A percentile compares a stretch with the other conserved stretches of the same genome.
phyloP scores from a whole-genome alignment of 2,329 filamentous ascomycete species.

The Calonectria fujianensis region DNA sequence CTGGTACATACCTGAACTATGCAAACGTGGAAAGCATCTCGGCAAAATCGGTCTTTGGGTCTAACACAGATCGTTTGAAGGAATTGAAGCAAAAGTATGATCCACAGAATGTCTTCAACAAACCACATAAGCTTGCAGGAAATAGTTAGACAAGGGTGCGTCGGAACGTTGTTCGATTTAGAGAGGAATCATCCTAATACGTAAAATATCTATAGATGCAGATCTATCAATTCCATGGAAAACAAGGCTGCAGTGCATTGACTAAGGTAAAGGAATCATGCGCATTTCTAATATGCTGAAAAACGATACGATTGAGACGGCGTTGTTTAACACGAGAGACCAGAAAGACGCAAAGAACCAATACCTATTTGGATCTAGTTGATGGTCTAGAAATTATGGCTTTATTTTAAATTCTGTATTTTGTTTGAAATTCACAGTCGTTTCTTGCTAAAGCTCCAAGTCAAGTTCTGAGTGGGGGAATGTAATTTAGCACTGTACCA shows the following conservation, averaged over 20 bases:
- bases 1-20: slow-evolving; percentile 36
- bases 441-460: background rate
- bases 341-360: background rate
- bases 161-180: background rate
- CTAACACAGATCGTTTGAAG: slow-evolving; percentile 22
- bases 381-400: background rate
- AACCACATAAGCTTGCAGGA: slow-evolving; percentile 29
- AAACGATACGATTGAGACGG: background rate
- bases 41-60: slow-evolving; percentile 28
- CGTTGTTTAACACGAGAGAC: background rate
- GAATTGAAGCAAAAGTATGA: slow-evolving; percentile 37
- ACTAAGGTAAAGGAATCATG: background rate
- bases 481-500: slow-evolving; percentile 6
- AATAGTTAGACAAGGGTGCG: background rate
- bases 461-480: background rate
- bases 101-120: slow-evolving; percentile 30
- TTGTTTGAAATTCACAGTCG: background rate
- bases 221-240: background rate
- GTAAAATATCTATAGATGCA: background rate
- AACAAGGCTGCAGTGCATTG: background rate
- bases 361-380: background rate
- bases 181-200: background rate
- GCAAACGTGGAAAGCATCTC: slow-evolving; percentile 30
- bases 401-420: background rate
- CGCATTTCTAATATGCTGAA: background rate